A percentile compares a stretch with the other conserved stretches of the same genome.
phyloP scores from a whole-genome alignment of 176 grass and related monocot species.

The Oryza longistaminata region DNA sequence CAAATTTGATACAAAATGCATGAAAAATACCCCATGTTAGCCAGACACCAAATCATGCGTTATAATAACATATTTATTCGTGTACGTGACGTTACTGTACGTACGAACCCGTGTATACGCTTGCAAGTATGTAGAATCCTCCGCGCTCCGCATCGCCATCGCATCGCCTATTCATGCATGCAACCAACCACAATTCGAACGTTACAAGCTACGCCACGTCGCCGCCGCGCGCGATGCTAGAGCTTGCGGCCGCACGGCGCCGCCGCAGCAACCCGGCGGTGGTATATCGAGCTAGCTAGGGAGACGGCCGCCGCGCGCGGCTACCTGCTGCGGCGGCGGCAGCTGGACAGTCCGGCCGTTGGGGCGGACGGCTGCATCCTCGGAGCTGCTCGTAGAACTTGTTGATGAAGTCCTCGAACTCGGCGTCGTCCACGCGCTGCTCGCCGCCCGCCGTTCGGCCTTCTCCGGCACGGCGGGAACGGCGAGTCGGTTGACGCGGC shows the following conservation, averaged over 20 bases:
- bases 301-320: no score
- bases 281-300: no score
- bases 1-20: background rate
- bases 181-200: background rate
- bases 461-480: constrained; percentile 66
- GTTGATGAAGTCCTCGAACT: constrained; percentile 85
- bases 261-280: background rate
- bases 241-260: no score
- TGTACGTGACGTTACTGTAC: background rate
- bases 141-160: background rate
- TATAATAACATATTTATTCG: background rate
- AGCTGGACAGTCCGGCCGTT: constrained; percentile 37
- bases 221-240: background rate
- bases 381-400: constrained; percentile 89
- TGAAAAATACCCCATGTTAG: background rate
- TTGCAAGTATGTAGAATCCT: background rate
- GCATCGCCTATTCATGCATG: constrained; percentile 6
- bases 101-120: background rate
- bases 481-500: constrained; percentile 93
- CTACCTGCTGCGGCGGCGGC: constrained; percentile 14
- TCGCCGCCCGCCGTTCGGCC: constrained; percentile 37
- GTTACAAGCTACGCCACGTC: background rate
- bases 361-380: constrained; percentile 60
- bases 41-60: background rate
- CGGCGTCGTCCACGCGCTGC: constrained; percentile 60